These are phyloP conservation scores for Colletotrichum sp. DNA, from an alignment of 2,329 filamentous ascomycete genomes.

Conservation along the genomic window DNA sequence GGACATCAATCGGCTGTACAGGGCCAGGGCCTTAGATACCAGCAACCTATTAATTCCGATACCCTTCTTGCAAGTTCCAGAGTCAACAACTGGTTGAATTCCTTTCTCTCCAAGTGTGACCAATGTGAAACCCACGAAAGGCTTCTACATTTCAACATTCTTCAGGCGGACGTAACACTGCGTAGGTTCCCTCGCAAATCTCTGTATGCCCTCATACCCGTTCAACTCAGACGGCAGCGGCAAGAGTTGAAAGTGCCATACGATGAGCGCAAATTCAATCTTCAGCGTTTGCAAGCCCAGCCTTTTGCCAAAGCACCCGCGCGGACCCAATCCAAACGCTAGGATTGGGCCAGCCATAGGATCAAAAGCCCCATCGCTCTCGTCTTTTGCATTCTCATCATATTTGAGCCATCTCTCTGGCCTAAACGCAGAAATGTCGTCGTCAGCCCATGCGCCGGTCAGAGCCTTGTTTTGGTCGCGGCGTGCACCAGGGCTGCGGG, in stretches of 20 bases:
- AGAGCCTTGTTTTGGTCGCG: not conserved
- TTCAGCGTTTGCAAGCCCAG: constrained; percentile 39
- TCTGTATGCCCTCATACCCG: not conserved
- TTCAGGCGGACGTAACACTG: not conserved
- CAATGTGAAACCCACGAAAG: not conserved
- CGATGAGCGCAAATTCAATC: constrained; percentile 35
- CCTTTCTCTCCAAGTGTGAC: not conserved
- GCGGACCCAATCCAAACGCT: constrained; percentile 37
- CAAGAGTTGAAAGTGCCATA: constrained; percentile 40
- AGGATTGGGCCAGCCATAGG: constrained; percentile 36
- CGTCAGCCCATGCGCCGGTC: constrained; percentile 2
- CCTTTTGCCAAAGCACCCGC: constrained; percentile 42
- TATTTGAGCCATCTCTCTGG: constrained; percentile 25
- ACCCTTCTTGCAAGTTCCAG: not conserved
- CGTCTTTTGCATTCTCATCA: not conserved
- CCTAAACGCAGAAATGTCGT: constrained; percentile 12
- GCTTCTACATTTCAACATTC: not conserved
- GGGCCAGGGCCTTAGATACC: not conserved
- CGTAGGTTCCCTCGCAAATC: not conserved
- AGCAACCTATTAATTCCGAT: not conserved
- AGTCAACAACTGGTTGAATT: not conserved
- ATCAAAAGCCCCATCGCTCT: constrained; percentile 28
- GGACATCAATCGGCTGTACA: not conserved
- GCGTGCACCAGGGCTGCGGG: constrained; percentile 11
- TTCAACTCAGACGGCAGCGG: constrained; percentile 12